Conservation (phyloP, 2,329 filamentous ascomycete species). For the Leptographium flavum region DNA sequence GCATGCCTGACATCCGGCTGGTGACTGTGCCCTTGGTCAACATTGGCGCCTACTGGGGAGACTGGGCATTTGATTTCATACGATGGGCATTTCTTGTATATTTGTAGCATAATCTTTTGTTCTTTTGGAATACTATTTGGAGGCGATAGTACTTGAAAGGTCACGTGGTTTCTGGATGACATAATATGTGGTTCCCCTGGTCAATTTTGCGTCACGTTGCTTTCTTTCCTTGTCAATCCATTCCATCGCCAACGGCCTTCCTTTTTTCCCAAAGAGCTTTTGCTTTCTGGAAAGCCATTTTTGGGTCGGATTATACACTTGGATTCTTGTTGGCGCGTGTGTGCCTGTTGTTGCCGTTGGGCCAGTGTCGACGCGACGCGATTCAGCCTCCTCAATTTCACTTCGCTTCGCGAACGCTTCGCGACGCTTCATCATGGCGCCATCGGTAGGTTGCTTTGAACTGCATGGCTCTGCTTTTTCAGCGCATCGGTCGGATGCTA, state of each 20-base stretch:
- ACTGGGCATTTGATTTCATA: neutral
- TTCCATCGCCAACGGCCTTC: neutral
- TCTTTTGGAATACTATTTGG: no score
- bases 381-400: neutral
- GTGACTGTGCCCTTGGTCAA: neutral
- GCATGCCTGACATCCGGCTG: conserved; percentile 5
- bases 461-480: neutral
- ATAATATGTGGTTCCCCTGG: neutral
- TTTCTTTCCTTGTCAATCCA: neutral
- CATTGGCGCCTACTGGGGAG: neutral
- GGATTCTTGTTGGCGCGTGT: neutral
- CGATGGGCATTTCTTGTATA: neutral
- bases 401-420: neutral
- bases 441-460: neutral
- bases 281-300: neutral
- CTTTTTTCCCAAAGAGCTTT: neutral
- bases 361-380: neutral
- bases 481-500: neutral
- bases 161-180: no score
- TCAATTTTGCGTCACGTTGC: neutral
- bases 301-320: neutral
- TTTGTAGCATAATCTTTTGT: neutral
- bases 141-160: no score
- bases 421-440: neutral
- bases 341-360: neutral